These are phyloP conservation scores for Syncephalastrum monosporum DNA, from an alignment of 371 early-diverging fungal genomes.

Conservation along the genomic window DNA sequence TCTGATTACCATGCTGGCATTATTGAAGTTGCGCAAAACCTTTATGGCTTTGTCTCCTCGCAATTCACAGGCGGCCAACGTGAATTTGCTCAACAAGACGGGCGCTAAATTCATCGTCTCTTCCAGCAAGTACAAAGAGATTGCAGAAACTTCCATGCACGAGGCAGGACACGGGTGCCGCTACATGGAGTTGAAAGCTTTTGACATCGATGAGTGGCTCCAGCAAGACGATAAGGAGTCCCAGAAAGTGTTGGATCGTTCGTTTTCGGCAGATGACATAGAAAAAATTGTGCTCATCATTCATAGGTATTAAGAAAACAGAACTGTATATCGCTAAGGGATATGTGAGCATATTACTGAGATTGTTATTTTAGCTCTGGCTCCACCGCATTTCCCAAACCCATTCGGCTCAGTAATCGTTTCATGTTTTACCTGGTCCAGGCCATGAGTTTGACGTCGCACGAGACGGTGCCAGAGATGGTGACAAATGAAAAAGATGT, in stretches of 20 bases:
- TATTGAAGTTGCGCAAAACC: slow-evolving; percentile 16
- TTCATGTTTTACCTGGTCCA: slow-evolving; percentile 7
- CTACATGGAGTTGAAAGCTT: neutral
- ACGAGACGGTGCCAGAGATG: neutral
- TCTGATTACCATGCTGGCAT: slow-evolving; percentile 16
- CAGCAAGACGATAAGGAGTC: neutral
- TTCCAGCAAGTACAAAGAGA: slow-evolving; percentile 3
- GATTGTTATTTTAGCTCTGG: slow-evolving; percentile 16
- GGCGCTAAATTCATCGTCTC: slow-evolving; percentile 10
- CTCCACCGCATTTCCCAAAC: slow-evolving; percentile 21
- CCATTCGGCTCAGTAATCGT: slow-evolving; percentile 22
- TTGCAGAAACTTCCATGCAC: neutral
- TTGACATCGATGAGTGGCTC: slow-evolving; percentile 8
- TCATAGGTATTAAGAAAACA: neutral
- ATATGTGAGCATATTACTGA: too few relatives aligned
- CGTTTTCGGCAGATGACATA: neutral
- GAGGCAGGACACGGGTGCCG: neutral
- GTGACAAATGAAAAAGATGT: slow-evolving; percentile 2
- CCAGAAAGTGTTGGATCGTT: neutral
- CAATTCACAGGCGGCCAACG: slow-evolving; percentile 23
- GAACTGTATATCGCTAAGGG: too few relatives aligned
- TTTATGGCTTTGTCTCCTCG: slow-evolving; percentile 20
- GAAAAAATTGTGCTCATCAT: neutral
- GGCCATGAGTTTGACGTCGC: neutral
- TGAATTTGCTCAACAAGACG: slow-evolving; percentile 14